Base-by-base conservation (phyloP, 1,284 basidiomycete species). In the Ceratobasidium sp. region DNA sequence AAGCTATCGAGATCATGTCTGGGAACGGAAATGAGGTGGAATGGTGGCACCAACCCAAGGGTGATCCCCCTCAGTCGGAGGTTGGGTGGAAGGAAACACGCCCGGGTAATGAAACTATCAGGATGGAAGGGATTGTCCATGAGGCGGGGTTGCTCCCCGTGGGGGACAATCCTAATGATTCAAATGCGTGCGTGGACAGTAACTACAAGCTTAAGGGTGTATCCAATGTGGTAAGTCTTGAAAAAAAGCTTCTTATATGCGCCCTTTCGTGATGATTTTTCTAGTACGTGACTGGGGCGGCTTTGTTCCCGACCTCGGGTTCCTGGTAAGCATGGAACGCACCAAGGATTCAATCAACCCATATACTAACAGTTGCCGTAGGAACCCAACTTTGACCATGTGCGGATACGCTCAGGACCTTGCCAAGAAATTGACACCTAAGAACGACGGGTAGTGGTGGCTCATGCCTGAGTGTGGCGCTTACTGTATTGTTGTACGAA, bases 361-460 rank as follows among this genome's bases (percentile, higher is more conserved):
- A 23, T 30, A 4, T 54, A 6, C 19, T 59, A 9, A 46, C 2
- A 8, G 19, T 19, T 27, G 36, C 25, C 25, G 11, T n/a, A 59
- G 57, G 71, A 68, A 49, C 23, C 64, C 70, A 8, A 66, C 71
- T 13, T 56, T 73, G 46, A 74, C 72, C 2, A 74, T 69, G 68
- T 74, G 73, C 23, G 73, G 73, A 9, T 74, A 67, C 42, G 67
- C 70, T 9, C 74, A 74, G 46, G 73, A 74, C 30, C 69, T 74
- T 11, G 73, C 73, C 9, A 47, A 39, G 19, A 74, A 70, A 70
- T 21, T 74, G 16, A 54, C 50, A 6, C 59, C 59, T 16, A 3
- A 64, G 9, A 9, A 36, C 11, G 33, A 36, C 11, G 5, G 11
- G 33, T 11, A 36, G 11, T 36, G 11, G 11, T 36, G n/a, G n/a